These are phyloP conservation scores for Penicillium coffeae DNA, from an alignment of 495 filamentous ascomycete species.

Conservation along the genomic window DNA sequence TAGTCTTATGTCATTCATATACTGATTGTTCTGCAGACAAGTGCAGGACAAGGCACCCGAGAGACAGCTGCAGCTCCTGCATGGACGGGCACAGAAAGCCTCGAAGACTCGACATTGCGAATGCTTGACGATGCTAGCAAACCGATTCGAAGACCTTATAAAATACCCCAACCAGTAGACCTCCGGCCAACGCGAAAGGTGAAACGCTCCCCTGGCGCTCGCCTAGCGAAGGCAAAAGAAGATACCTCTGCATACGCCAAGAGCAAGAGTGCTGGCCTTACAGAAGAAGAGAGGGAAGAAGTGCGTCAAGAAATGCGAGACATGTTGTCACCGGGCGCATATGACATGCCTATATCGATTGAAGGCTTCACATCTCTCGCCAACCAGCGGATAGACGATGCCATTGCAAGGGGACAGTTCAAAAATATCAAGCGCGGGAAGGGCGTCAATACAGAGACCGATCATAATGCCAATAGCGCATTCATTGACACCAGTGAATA, in stretches of 20 bases:
- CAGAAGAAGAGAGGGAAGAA: slow-evolving; percentile 65
- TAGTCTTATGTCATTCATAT: neutral
- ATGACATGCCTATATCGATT: slow-evolving; percentile 72
- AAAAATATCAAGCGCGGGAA: slow-evolving; percentile 81
- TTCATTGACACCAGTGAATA: slow-evolving; percentile 97
- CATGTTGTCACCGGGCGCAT: slow-evolving; percentile 68
- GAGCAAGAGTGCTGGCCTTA: slow-evolving; percentile 54
- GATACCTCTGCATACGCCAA: slow-evolving; percentile 67
- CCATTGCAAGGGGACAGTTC: slow-evolving; percentile 88
- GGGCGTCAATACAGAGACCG: slow-evolving; percentile 61
- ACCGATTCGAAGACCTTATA: slow-evolving; percentile 54
- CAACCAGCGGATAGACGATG: slow-evolving; percentile 92
- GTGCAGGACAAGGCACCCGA: slow-evolving; percentile 68
- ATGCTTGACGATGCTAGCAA: slow-evolving; percentile 88
- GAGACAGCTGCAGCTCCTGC: slow-evolving; percentile 65
- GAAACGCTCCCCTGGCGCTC: slow-evolving; percentile 46
- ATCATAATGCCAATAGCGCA: slow-evolving; percentile 78
- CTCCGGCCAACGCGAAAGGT: slow-evolving; percentile 52
- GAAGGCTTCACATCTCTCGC: slow-evolving; percentile 78
- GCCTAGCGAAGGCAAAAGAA: slow-evolving; percentile 76
- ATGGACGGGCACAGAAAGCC: slow-evolving; percentile 75
- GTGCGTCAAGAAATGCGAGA: slow-evolving; percentile 71
- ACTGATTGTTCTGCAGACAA: slow-evolving; percentile 30
- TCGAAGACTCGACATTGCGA: slow-evolving; percentile 72
- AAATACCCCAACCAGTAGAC: slow-evolving; percentile 57